Base-by-base conservation (phyloP, 2,329 filamentous ascomycete species). In the Colletotrichum godetiae region DNA sequence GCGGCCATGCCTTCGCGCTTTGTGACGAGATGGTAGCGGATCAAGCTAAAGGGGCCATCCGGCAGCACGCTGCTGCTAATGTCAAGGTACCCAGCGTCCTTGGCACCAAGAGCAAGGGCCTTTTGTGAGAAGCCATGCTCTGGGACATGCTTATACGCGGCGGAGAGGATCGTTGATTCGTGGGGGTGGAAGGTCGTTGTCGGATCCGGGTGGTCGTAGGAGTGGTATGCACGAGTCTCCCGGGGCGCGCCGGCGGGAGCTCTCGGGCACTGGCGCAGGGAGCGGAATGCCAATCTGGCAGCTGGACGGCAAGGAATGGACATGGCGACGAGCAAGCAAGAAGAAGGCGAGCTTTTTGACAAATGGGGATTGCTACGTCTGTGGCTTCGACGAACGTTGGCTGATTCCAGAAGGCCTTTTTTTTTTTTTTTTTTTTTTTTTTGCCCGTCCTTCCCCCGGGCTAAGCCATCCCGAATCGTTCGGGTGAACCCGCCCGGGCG, bases 31-130 rank as follows among this genome's bases (percentile, higher is more conserved):
- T 97, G 92, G 81, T 92, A 97, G 49, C 89, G 89, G 76, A 98
- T 91, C 33, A 99, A 88, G 77, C 94, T 92, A 84, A 97, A 97
- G 27, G 92, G 89, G 8, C 94, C 94, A 55, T 92, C 88, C 1
- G 94, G 92, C 68, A 99, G 91, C 24, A 98, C 86, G 79, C 95
- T 95, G 11, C 94, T 91, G 72, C 94, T 95, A 72, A 96, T 95
- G 80, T 97, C 94, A 65, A 95, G 91, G 81, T 96, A 98, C 57
- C 95, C 95, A 22, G 92, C 91, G 79, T 98, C 95, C 78, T 91
- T 91, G 74, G 94, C 94, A 74, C 96, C 97, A 27, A 93, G 89
- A 56, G 90, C 89, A 11, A 99, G 88, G 0, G 95, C 87, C 24
- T 90, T 87, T 61, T 88, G 85, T 0, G 94, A 94, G 87, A 98